phyloP scores from a whole-genome alignment of 2,329 filamentous ascomycete genomes.

The Cadophora gregata region DNA sequence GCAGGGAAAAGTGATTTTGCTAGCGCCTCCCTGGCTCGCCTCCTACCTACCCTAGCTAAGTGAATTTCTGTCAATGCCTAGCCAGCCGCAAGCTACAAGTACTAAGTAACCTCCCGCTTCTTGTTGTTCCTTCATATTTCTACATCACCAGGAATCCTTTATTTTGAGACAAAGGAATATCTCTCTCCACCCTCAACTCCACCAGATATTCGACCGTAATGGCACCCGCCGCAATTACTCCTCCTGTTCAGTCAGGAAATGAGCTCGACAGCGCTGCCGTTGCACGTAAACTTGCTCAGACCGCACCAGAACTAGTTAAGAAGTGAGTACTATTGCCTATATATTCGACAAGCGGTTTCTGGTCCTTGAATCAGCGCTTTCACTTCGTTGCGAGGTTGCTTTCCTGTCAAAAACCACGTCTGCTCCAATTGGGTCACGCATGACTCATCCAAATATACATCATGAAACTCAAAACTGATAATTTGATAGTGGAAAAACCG shows the following conservation, averaged over 20 bases:
- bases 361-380: not conserved
- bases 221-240: slow-evolving; percentile 55
- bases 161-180: slow-evolving; percentile 9
- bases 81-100: slow-evolving; percentile 15
- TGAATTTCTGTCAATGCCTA: slow-evolving; percentile 10
- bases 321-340: slow-evolving; percentile 23
- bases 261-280: slow-evolving; percentile 60
- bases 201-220: slow-evolving; percentile 43
- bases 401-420: not conserved
- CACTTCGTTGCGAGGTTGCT: not conserved
- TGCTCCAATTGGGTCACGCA: not conserved
- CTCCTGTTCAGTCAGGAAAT: slow-evolving; percentile 52
- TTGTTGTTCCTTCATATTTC: slow-evolving; percentile 3
- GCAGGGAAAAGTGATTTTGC: slow-evolving; percentile 7
- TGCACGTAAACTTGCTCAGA: slow-evolving; percentile 52
- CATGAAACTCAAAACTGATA: slow-evolving; percentile 12
- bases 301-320: slow-evolving; percentile 59
- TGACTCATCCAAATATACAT: slow-evolving; percentile 1
- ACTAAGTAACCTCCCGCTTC: slow-evolving; percentile 14
- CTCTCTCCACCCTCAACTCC: not conserved
- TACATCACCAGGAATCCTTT: not conserved
- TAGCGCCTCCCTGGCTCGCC: slow-evolving; percentile 14
- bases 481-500: slow-evolving; percentile 63
- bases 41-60: not conserved
- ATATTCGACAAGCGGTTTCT: not conserved